phyloP scores from a whole-genome alignment of 805 yeast species.

The Torulaspora indica region DNA sequence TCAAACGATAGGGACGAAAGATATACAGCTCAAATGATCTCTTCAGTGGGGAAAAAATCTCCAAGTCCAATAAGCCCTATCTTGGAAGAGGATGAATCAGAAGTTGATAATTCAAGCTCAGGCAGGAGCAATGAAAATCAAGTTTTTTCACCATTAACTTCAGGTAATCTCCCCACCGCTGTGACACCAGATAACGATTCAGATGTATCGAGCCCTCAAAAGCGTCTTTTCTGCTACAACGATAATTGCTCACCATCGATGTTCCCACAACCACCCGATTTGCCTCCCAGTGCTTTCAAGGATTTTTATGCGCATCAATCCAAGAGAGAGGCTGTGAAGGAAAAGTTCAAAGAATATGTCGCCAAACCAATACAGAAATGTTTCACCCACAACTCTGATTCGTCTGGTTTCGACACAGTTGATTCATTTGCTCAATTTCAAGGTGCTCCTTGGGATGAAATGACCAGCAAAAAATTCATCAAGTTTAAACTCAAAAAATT shows the following conservation, averaged over 20 bases:
- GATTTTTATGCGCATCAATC: conserved; percentile 7
- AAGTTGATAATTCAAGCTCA: neutral
- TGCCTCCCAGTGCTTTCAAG: conserved; percentile 9
- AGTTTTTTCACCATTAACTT: conserved; percentile 13
- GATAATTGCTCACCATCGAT: neutral
- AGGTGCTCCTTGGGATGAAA: conserved; percentile 13
- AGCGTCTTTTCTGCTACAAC: neutral
- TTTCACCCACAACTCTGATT: neutral
- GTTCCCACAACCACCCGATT: conserved; percentile 13
- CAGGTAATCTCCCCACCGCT: conserved; percentile 11
- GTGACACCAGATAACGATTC: conserved; percentile 12
- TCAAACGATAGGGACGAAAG: neutral
- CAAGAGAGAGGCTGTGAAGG: conserved; percentile 4
- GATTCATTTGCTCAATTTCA: conserved; percentile 14
- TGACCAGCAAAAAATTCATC: conserved; percentile 21
- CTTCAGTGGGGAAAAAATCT: neutral
- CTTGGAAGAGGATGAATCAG: conserved; percentile 1
- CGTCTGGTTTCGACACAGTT: conserved; percentile 4
- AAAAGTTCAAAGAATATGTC: conserved; percentile 10
- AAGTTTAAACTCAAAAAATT: conserved; percentile 18
- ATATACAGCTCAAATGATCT: neutral
- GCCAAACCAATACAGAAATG: conserved; percentile 4
- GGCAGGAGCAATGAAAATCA: conserved; percentile 3
- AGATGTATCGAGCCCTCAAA: neutral
- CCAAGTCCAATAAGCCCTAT: neutral